Conservation (phyloP, 129 eudicot genomes). For the Escallonia herrerae region DNA sequence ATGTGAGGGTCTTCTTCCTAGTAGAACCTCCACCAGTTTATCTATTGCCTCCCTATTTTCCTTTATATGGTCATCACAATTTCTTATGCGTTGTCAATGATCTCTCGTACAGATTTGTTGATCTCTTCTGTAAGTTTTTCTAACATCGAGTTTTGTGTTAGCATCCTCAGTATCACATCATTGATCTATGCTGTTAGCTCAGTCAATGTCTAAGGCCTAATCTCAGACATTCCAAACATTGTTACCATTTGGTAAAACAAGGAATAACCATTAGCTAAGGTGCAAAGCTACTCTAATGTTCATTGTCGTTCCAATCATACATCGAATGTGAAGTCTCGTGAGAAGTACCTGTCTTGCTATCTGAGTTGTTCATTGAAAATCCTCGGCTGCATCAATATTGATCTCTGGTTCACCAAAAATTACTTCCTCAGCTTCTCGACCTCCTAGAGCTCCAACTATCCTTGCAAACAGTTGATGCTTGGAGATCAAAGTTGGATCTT, state of each 20-base stretch:
- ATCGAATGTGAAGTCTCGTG: background rate
- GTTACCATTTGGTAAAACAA: conserved; percentile 62
- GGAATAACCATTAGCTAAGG: background rate
- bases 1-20: conserved; percentile 85
- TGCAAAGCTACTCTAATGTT: too few relatives aligned
- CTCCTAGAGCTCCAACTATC: conserved; percentile 96
- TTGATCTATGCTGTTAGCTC: conserved; percentile 79
- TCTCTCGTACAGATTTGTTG: conserved; percentile 72
- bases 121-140: conserved; percentile 90
- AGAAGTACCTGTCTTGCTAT: conserved; percentile 81
- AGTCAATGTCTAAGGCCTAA: conserved; percentile 97
- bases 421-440: conserved; percentile 91
- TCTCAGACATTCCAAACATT: conserved; percentile 91
- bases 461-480: conserved; percentile 90
- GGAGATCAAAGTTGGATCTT: conserved; percentile 92
- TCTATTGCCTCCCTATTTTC: conserved; percentile 94
- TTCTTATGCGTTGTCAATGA: conserved; percentile 83
- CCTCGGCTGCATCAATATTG: conserved; percentile 95
- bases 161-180: conserved; percentile 96
- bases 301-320: background rate
- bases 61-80: conserved; percentile 72
- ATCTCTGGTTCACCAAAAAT: too few relatives aligned
- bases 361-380: conserved; percentile 89
- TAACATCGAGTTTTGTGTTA: conserved; percentile 96
- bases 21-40: conserved; percentile 85